phyloP scores from a whole-genome alignment of 1,139 yeast species.

The Magnusiomyces clavatus region DNA sequence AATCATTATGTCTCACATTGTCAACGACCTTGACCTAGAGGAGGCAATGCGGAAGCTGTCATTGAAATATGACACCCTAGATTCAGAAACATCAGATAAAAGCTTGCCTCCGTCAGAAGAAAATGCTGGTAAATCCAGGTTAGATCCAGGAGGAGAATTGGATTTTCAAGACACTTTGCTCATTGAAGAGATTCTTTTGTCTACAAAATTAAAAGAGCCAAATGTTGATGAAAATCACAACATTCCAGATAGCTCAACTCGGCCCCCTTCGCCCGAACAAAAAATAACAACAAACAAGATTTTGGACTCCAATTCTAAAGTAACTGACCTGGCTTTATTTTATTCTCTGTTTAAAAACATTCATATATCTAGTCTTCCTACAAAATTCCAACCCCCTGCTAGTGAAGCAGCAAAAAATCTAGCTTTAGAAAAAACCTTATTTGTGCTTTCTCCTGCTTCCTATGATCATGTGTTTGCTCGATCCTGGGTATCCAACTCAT shows the following conservation, averaged over 20 bases:
- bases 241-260: background rate
- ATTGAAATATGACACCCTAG: too few species aligned
- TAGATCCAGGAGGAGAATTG: too few species aligned
- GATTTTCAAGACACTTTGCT: too few species aligned
- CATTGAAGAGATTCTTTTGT: background rate
- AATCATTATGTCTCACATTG: too few species aligned
- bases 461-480: conserved; percentile 62
- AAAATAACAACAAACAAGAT: background rate
- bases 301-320: background rate
- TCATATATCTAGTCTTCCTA: background rate
- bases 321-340: background rate
- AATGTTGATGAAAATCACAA: background rate
- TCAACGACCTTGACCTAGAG: too few species aligned
- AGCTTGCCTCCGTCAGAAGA: too few species aligned
- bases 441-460: conserved; percentile 28
- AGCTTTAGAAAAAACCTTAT: conserved; percentile 13
- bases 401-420: background rate
- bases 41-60: too few species aligned
- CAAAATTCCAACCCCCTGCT: background rate
- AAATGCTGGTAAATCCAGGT: too few species aligned
- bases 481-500: conserved; percentile 66
- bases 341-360: background rate
- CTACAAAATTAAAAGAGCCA: background rate
- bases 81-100: too few species aligned
- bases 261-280: background rate